phyloP scores from a whole-genome alignment of 805 yeast genomes.

The Wickerhamiella bombiphila region DNA sequence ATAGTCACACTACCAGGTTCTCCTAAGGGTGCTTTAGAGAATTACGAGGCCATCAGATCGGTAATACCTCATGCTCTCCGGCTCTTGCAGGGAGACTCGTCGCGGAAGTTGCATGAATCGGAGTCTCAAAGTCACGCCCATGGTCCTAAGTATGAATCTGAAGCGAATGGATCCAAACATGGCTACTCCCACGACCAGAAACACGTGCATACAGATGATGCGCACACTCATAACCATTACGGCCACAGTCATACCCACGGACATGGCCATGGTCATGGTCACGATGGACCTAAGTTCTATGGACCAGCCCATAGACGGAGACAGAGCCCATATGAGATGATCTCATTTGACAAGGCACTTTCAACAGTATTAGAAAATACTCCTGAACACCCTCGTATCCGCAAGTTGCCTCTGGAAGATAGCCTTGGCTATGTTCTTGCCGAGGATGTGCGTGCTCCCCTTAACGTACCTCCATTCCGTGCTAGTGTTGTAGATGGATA shows the following conservation, averaged over 20 bases:
- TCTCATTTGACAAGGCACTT: constrained; percentile 30
- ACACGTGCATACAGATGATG: neutral
- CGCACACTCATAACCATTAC: constrained; percentile 1
- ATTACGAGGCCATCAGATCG: constrained; percentile 26
- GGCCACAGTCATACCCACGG: constrained; percentile 9
- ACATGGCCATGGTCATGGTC: constrained; percentile 9
- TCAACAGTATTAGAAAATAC: constrained; percentile 24
- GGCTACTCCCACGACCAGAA: neutral
- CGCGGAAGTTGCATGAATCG: constrained; percentile 29
- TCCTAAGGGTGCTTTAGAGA: constrained; percentile 35
- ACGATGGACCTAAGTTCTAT: constrained; percentile 27
- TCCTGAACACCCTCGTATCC: constrained; percentile 20
- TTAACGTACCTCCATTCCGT: constrained; percentile 34
- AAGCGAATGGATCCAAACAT: neutral
- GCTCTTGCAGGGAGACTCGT: constrained; percentile 25
- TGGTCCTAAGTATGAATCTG: neutral
- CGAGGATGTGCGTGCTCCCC: constrained; percentile 28
- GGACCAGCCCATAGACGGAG: constrained; percentile 33
- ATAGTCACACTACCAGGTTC: constrained; percentile 40
- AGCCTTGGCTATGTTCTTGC: constrained; percentile 30
- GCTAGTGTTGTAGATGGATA: constrained; percentile 46
- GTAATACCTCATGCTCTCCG: constrained; percentile 32
- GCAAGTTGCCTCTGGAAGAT: constrained; percentile 21
- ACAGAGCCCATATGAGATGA: constrained; percentile 35
- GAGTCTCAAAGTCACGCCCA: neutral